Evolutionary conservation across 139 green algal genomes (phyloP).

Genomic region (Ulvella scutata): DNA sequence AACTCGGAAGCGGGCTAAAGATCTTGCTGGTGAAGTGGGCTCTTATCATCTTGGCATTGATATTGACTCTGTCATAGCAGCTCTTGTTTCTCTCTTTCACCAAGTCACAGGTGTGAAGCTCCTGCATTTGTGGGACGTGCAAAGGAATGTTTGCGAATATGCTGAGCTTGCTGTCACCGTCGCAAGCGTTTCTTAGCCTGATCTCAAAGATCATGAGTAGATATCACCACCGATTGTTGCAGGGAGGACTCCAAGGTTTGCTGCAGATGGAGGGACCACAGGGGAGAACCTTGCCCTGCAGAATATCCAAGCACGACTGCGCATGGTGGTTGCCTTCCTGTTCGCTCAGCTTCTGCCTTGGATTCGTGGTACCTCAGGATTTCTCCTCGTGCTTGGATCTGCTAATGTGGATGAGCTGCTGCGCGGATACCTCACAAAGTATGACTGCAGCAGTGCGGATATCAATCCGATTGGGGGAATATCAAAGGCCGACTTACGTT

Average conservation of each 20-base stretch:
- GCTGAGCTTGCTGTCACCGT: not conserved
- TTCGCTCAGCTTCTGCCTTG: conserved; percentile 74
- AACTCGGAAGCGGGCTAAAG: conserved; percentile 25
- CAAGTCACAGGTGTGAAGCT: conserved; percentile 37
- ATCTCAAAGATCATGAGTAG: not conserved
- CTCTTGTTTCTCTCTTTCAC: conserved; percentile 56
- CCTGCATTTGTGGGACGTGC: no score
- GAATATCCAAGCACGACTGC: conserved; percentile 80
- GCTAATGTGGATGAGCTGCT: conserved; percentile 96
- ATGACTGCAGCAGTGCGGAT: conserved; percentile 88
- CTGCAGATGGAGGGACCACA: conserved; percentile 53
- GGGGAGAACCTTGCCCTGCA: conserved; percentile 91
- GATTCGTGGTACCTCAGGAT: conserved; percentile 43
- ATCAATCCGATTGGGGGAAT: conserved; percentile 93
- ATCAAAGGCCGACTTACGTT: conserved; percentile 57
- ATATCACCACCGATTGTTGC: not conserved
- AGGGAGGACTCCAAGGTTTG: conserved; percentile 58
- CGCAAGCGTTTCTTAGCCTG: not conserved
- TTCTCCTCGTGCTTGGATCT: conserved; percentile 83
- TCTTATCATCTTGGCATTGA: conserved; percentile 63
- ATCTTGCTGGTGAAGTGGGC: conserved; percentile 56
- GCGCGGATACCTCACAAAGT: conserved; percentile 67
- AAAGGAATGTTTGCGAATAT: no score
- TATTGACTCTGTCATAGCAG: conserved; percentile 66
- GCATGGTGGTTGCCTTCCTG: conserved; percentile 94